phyloP scores from a whole-genome alignment of 2,329 filamentous ascomycete genomes.

The Calonectria leucothoes region DNA sequence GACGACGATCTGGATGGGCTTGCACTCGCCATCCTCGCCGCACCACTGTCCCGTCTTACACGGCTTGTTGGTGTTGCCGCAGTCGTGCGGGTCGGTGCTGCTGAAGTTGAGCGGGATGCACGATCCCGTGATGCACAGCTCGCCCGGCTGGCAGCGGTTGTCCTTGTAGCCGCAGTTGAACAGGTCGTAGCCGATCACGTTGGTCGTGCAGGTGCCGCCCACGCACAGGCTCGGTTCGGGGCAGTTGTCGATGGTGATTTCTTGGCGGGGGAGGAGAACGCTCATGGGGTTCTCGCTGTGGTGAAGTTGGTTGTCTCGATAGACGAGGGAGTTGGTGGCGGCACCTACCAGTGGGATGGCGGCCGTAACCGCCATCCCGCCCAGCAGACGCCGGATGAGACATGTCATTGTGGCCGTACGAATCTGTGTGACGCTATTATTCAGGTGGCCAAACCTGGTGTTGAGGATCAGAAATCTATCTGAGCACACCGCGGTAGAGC shows the following conservation, averaged over 20 bases:
- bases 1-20: conserved; percentile 24
- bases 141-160: conserved; percentile 12
- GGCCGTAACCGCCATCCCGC: conserved; percentile 1
- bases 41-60: conserved; percentile 26
- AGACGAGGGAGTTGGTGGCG: conserved; percentile 17
- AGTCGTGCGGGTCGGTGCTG: conserved; percentile 20
- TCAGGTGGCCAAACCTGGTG: conserved; percentile 11
- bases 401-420: conserved; percentile 20
- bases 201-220: conserved; percentile 23
- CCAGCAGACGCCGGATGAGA: conserved; percentile 26
- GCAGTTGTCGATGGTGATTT: conserved; percentile 20
- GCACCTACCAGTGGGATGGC: conserved; percentile 20
- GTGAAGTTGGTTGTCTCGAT: conserved; percentile 13
- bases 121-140: conserved; percentile 21
- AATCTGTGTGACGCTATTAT: not conserved
- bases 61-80: conserved; percentile 8
- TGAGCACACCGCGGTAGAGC: not conserved
- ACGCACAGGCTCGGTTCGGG: conserved; percentile 25
- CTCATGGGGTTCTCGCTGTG: conserved; percentile 15
- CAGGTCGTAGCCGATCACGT: conserved; percentile 21
- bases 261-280: conserved; percentile 23
- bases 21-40: conserved; percentile 20
- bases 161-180: conserved; percentile 21
- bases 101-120: conserved; percentile 26
- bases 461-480: not conserved